Conservation (phyloP, 306 rosid genomes). For the Purshia tridentata region DNA sequence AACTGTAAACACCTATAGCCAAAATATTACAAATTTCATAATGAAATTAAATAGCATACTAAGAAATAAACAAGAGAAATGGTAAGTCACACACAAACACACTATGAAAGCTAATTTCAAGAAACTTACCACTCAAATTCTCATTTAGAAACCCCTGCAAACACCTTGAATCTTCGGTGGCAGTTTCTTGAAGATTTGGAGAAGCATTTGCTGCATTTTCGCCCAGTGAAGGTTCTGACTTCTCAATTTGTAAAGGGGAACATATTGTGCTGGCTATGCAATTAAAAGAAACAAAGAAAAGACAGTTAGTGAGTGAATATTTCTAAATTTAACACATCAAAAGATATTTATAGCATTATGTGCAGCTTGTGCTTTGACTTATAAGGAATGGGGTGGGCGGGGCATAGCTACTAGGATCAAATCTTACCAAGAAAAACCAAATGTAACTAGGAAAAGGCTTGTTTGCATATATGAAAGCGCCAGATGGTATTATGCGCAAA, state of each 20-base stretch:
- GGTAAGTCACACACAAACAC: background rate
- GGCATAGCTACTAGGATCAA: too few species aligned
- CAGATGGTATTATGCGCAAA: too few species aligned
- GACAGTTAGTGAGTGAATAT: background rate
- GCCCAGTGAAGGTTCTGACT: slow-evolving; percentile 17
- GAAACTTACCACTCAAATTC: slow-evolving; percentile 42
- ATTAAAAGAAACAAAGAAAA: background rate
- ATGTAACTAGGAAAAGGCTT: too few species aligned
- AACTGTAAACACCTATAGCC: background rate
- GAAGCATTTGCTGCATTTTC: slow-evolving; percentile 15
- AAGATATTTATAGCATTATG: background rate
- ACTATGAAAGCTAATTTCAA: slow-evolving; percentile 1
- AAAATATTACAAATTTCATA: too few species aligned
- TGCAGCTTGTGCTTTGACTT: background rate
- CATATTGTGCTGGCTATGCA: slow-evolving; percentile 3
- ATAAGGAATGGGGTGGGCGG: too few species aligned
- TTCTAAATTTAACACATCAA: background rate
- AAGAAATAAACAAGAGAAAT: background rate
- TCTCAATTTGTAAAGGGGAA: background rate
- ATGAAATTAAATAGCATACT: background rate
- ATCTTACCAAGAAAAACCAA: too few species aligned
- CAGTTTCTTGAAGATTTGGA: slow-evolving; percentile 25
- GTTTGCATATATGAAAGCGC: too few species aligned
- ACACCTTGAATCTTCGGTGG: slow-evolving; percentile 24
- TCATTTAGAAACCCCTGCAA: slow-evolving; percentile 23